These are phyloP conservation scores for Eutrema yunnanense DNA, from an alignment of 345 rosid species.

Conservation along the genomic window DNA sequence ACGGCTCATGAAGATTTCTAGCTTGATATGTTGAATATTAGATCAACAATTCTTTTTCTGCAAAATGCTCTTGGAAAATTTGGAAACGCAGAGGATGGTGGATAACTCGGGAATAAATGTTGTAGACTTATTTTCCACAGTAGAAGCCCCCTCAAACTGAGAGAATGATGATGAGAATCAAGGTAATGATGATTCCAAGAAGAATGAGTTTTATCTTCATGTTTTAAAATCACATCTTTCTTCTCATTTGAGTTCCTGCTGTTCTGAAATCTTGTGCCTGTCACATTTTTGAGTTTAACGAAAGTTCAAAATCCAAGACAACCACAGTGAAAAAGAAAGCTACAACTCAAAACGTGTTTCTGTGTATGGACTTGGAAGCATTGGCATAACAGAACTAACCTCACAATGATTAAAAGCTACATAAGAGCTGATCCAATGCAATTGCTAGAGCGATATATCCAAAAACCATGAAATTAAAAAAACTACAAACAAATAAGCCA, in stretches of 20 bases:
- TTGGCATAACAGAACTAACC: conserved; percentile 38
- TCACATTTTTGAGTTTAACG: neutral
- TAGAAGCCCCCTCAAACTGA: conserved; percentile 90
- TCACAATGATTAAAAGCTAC: neutral
- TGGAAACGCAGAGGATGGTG: neutral
- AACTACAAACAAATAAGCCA: too few species aligned
- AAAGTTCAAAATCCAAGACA: neutral
- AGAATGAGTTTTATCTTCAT: conserved; percentile 95
- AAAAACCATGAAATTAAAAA: too few species aligned
- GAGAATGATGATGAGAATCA: conserved; percentile 67
- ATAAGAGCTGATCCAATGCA: too few species aligned
- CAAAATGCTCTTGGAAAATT: conserved; percentile 7
- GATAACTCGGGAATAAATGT: neutral
- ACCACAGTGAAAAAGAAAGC: neutral
- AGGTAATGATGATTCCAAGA: conserved; percentile 54
- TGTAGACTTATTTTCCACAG: conserved; percentile 32
- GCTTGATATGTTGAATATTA: too few species aligned
- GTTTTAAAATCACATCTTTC: conserved; percentile 93
- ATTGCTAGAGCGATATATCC: too few species aligned
- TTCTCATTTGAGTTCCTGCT: conserved; percentile 76
- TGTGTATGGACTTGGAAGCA: conserved; percentile 4
- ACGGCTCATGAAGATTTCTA: too few species aligned
- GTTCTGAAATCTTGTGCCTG: conserved; percentile 90
- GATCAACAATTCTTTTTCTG: too few species aligned
- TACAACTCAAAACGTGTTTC: neutral